Evolutionary conservation across 805 yeast genomes (phyloP).

Genomic region (Lipomyces yamanashiensis): DNA sequence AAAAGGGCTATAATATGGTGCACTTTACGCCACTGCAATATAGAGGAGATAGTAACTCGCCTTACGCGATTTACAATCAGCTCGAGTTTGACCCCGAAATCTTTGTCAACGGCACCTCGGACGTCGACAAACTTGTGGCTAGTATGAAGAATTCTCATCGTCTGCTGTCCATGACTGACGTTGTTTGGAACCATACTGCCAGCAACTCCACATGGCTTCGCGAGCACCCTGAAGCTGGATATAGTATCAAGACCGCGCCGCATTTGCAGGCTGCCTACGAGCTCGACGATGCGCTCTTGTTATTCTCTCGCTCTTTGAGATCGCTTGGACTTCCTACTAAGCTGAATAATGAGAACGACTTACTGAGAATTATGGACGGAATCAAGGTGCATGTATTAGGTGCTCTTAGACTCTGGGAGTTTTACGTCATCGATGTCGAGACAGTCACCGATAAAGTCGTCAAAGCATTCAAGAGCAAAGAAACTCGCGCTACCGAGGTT

Average conservation of each 20-base stretch:
- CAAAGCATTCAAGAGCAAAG: conserved; percentile 28
- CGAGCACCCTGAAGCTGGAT: conserved; percentile 89
- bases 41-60: conserved; percentile 89
- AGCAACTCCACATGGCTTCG: conserved; percentile 83
- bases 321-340: conserved; percentile 65
- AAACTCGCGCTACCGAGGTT: conserved; percentile 20
- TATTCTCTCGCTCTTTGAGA: conserved; percentile 64
- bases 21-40: conserved; percentile 94
- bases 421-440: conserved; percentile 69
- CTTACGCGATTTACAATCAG: conserved; percentile 90
- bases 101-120: conserved; percentile 59
- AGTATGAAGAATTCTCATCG: conserved; percentile 59
- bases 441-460: conserved; percentile 47
- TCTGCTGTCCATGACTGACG: conserved; percentile 82
- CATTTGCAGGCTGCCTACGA: conserved; percentile 85
- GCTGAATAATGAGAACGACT: conserved; percentile 57
- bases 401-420: conserved; percentile 81
- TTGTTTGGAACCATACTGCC: conserved; percentile 95
- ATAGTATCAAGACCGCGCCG: conserved; percentile 84
- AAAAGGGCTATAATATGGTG: conserved; percentile 90
- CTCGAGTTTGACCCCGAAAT: conserved; percentile 69
- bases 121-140: conserved; percentile 58
- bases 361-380: conserved; percentile 67
- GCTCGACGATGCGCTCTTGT: conserved; percentile 69
- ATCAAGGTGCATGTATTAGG: conserved; percentile 70